Evolutionary conservation across 768 basidiomycete species (phyloP), one percentile per base, ranked within the genome.

Genomic region (Tylopilus vinaceipallidus): DNA sequence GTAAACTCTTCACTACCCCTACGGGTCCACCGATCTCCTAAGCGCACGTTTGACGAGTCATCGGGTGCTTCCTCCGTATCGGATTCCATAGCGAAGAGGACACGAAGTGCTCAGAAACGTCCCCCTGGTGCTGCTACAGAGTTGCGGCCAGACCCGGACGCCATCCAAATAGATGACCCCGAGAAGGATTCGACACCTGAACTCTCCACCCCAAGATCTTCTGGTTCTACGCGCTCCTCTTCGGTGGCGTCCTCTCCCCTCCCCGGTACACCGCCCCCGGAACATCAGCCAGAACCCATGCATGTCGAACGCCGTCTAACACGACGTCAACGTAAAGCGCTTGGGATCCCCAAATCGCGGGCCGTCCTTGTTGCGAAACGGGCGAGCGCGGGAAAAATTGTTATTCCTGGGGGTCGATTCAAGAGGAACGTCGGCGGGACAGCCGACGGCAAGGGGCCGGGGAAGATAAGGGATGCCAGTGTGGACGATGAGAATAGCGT

Each of bases 241-340:
- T 70, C 69, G 19, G 57, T 63, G 27, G 58, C 52, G 35, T 66
- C 67, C 12, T 71, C 74, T 12, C 67, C 71, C n/a, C 60, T 71
- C 34, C 66, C 72, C n/a, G 65, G 68, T 45, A 66, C 68, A 6
- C 63, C 66, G 0, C 65, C 71, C 35, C 63, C 64, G 1, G 64
- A 65, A 11, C 54, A 61, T 1, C 70, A 47, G 12, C 34, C 45
- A 1, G 50, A 55, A 19, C 45, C 54, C 9, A 39, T 34, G 11
- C 37, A 6, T 20, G 16, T 48, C 29, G 54, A 72, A 54, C 74
- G 68, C 39, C 74, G 73, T 6, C 46, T 91, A 39, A 91, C 87
- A 7, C 71, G 83, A 41, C 71, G 87, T 19, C 80, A 91, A 67
- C 74, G 84, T 29, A 90, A 84, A 68, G 73, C 71, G n/a, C 72